phyloP scores from a whole-genome alignment of 2,329 filamentous ascomycete genomes.

The Ophiostoma angusticollis region DNA sequence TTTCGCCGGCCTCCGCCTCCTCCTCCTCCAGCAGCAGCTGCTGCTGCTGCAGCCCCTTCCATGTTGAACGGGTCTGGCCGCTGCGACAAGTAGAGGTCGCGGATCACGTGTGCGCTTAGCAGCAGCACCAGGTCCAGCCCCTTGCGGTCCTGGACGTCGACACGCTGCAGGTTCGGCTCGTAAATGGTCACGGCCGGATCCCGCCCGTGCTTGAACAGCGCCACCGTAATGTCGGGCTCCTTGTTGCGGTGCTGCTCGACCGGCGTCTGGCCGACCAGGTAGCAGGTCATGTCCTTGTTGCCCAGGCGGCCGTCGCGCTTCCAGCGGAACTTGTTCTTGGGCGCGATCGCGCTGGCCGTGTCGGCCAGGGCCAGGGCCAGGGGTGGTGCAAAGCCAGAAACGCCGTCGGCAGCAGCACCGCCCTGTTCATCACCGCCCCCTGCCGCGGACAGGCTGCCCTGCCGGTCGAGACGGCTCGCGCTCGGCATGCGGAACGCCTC shows the following conservation, averaged over 20 bases:
- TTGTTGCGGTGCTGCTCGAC: conserved; percentile 64
- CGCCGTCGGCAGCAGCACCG: no score
- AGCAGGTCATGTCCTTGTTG: conserved; percentile 72
- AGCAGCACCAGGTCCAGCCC: conserved; percentile 75
- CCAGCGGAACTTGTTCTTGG: conserved; percentile 78
- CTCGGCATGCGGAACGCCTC: conserved; percentile 74
- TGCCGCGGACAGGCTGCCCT: conserved; percentile 36
- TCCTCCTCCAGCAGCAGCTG: conserved; percentile 10
- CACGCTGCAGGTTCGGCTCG: conserved; percentile 78
- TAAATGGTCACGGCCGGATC: conserved; percentile 68
- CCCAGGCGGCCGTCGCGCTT: conserved; percentile 74
- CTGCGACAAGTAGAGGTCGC: conserved; percentile 51
- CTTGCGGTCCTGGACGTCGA: conserved; percentile 89
- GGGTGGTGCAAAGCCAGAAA: no score
- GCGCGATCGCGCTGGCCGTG: conserved; percentile 36
- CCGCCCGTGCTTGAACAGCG: conserved; percentile 59
- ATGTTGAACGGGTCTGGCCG: conserved; percentile 71
- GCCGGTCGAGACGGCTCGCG: conserved; percentile 62
- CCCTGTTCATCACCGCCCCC: conserved; percentile 32
- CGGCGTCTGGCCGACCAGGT: conserved; percentile 67
- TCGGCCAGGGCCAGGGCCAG: no score
- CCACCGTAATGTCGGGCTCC: conserved; percentile 92
- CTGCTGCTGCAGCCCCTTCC: conserved; percentile 26
- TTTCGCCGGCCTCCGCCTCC: conserved; percentile 16
- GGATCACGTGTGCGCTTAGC: conserved; percentile 49